Conservation (phyloP, 176 grass and related monocot species). For the Oryza glumipatula region DNA sequence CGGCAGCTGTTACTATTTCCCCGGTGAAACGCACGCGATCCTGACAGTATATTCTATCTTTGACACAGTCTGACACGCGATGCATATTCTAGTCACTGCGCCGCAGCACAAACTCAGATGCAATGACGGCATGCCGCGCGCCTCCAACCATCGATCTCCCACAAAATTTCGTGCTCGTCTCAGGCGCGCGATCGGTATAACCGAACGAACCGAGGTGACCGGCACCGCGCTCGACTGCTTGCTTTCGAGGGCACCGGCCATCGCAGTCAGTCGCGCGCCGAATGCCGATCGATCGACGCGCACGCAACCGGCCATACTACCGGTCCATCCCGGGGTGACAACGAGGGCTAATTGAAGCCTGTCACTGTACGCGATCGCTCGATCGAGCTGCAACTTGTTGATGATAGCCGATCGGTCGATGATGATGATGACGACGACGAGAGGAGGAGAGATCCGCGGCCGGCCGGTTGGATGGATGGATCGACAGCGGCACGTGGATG, state of each 20-base stretch:
- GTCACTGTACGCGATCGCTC: not conserved
- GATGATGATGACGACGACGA: not conserved
- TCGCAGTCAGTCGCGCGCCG: not conserved
- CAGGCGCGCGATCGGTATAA: not conserved
- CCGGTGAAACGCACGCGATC: slow-evolving; percentile 13
- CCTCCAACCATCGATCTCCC: not conserved
- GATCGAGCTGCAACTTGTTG: not conserved
- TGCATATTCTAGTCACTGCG: not conserved
- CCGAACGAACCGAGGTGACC: not conserved
- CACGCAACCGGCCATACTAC: not conserved
- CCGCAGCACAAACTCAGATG: not conserved
- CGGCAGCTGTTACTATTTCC: not conserved
- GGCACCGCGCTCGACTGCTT: not conserved
- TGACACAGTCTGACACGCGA: not conserved
- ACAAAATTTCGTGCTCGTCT: not conserved
- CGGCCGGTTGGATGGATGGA: not conserved
- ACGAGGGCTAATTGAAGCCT: not conserved
- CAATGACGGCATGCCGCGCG: too few relatives aligned
- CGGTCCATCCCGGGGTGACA: too few relatives aligned
- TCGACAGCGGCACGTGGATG: slow-evolving; percentile 61
- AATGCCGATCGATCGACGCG: not conserved
- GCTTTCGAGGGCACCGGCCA: not conserved
- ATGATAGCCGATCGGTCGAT: not conserved
- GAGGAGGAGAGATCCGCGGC: slow-evolving; percentile 18
- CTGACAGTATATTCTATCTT: slow-evolving; percentile 22